phyloP scores from a whole-genome alignment of 164 flowering plant genomes.

The Stephania japonica region DNA sequence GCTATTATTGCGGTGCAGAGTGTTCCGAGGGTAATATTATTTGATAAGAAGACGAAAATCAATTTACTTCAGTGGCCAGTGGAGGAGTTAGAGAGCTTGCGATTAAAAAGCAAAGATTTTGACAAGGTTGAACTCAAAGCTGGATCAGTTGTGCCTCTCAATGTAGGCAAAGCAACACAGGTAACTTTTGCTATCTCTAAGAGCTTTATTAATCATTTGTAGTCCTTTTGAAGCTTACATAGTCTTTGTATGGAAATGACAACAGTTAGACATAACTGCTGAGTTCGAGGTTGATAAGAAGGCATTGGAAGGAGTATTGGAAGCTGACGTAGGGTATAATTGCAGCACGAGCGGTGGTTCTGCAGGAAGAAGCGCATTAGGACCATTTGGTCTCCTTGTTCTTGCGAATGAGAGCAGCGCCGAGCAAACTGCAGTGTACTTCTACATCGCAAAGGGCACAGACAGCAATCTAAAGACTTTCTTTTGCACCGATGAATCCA shows the following conservation, averaged over 20 bases:
- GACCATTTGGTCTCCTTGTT: constrained; percentile 65
- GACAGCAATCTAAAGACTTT: constrained; percentile 33
- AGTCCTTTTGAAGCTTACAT: neutral
- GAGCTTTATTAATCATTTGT: neutral
- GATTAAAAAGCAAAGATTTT: constrained; percentile 31
- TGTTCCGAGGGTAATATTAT: constrained; percentile 58
- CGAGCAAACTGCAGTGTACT: constrained; percentile 55
- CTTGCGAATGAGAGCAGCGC: constrained; percentile 44
- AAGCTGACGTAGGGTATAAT: constrained; percentile 19
- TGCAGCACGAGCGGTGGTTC: constrained; percentile 40
- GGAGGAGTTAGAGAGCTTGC: constrained; percentile 63
- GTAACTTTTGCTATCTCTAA: constrained; percentile 16
- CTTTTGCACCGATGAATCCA: constrained; percentile 56
- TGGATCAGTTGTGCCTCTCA: constrained; percentile 46
- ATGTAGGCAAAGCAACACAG: constrained; percentile 44
- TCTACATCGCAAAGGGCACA: constrained; percentile 31
- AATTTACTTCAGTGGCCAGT: constrained; percentile 82
- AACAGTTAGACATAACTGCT: constrained; percentile 49
- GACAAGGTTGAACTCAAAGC: constrained; percentile 32
- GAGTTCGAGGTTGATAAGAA: constrained; percentile 40
- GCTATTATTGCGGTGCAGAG: constrained; percentile 26
- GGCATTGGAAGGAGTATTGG: constrained; percentile 21
- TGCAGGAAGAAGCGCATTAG: constrained; percentile 34
- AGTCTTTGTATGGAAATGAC: neutral
- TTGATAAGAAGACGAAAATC: constrained; percentile 57